Evolutionary conservation across 2,329 filamentous ascomycete genomes (phyloP).

Genomic region (Exophiala bonariae): DNA sequence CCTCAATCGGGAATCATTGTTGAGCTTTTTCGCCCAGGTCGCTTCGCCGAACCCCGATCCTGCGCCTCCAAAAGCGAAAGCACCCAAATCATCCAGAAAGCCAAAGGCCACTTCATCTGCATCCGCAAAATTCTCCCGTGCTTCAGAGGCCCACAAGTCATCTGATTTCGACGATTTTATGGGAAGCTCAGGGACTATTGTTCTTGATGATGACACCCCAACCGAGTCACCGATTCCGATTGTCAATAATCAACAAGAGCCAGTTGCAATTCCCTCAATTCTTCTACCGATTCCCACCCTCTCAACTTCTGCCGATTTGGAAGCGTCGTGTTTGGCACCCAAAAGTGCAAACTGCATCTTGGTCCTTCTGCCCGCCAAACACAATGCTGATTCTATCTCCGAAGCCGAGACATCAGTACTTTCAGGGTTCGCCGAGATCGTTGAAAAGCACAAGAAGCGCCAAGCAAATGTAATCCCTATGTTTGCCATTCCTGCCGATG

Average conservation of each 20-base stretch:
- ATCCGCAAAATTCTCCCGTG: conserved; percentile 51
- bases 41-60: conserved; percentile 79
- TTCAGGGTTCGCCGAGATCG: conserved; percentile 67
- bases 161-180: conserved; percentile 48
- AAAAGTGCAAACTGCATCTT: conserved; percentile 84
- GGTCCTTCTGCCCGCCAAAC: conserved; percentile 62
- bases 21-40: conserved; percentile 78
- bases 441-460: conserved; percentile 69
- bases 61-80: conserved; percentile 45
- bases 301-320: conserved; percentile 62
- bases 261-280: conserved; percentile 53
- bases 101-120: conserved; percentile 43
- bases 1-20: conserved; percentile 78
- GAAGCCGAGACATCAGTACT: conserved; percentile 54
- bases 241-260: conserved; percentile 42
- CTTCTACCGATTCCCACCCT: conserved; percentile 68
- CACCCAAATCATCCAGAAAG: conserved; percentile 32
- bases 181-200: conserved; percentile 51
- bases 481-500: conserved; percentile 68
- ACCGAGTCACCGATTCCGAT: conserved; percentile 57
- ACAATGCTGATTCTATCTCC: conserved; percentile 49
- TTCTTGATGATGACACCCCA: conserved; percentile 49
- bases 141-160: conserved; percentile 54
- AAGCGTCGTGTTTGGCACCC: conserved; percentile 69
- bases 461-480: conserved; percentile 77